These are phyloP conservation scores for Punctularia strigosozonata DNA, from an alignment of 768 basidiomycete genomes.

Conservation along the genomic window DNA sequence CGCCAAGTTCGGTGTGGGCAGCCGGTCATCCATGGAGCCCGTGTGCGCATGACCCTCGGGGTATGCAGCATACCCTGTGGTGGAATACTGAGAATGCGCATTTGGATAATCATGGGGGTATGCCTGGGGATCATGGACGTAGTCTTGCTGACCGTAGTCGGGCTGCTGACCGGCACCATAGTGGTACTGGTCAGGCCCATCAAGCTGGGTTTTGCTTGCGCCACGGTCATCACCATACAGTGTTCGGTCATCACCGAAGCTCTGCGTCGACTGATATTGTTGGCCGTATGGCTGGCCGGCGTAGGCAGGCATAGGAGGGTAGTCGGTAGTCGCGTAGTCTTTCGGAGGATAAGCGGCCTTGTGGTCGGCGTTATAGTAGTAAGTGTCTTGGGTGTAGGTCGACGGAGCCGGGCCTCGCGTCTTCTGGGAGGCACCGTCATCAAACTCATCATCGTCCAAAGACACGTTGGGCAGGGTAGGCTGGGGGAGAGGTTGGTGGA, in stretches of 20 bases:
- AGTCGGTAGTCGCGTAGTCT: conserved; percentile 27
- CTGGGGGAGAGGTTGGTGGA: conserved; percentile 75
- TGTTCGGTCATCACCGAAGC: conserved; percentile 42
- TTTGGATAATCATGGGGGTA: conserved; percentile 10
- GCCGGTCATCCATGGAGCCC: not conserved
- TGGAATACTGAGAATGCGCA: not conserved
- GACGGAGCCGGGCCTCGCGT: conserved; percentile 46
- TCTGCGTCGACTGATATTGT: conserved; percentile 47
- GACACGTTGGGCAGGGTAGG: conserved; percentile 90
- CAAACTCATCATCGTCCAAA: conserved; percentile 58
- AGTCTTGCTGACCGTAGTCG: conserved; percentile 45
- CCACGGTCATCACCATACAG: conserved; percentile 62
- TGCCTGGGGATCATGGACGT: conserved; percentile 6
- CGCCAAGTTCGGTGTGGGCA: not conserved
- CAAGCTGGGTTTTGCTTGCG: no score
- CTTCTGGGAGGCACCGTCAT: conserved; percentile 42
- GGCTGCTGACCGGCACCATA: conserved; percentile 41
- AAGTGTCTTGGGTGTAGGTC: conserved; percentile 37
- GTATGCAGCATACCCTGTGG: not conserved
- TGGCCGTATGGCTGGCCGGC: conserved; percentile 40
- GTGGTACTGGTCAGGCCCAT: conserved; percentile 59
- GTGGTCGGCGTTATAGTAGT: conserved; percentile 40
- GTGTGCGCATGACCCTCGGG: not conserved
- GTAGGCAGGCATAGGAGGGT: conserved; percentile 69
- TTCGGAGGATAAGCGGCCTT: conserved; percentile 22